These are phyloP conservation scores for Vigna unguiculata DNA, from an alignment of 306 rosid species.

Conservation along the genomic window DNA sequence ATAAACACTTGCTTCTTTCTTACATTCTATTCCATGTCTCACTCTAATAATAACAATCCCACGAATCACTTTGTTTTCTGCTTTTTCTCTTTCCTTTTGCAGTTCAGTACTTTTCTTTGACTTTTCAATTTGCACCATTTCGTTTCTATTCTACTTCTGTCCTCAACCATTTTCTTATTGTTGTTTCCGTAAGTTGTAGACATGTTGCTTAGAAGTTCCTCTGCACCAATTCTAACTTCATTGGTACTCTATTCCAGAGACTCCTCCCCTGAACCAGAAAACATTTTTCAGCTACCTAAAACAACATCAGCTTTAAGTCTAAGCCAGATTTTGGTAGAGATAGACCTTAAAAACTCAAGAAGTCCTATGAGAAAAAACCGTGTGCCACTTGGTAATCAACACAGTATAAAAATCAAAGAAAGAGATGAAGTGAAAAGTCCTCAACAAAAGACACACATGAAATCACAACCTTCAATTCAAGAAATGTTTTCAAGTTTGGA, in stretches of 20 bases:
- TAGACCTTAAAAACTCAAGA: conserved; percentile 45
- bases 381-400: conserved; percentile 34
- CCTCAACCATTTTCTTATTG: not conserved
- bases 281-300: conserved; percentile 52
- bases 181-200: conserved; percentile 2
- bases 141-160: not conserved
- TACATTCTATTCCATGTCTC: conserved; percentile 26
- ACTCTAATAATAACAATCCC: not conserved
- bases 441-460: conserved; percentile 31
- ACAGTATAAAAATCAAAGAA: conserved; percentile 37
- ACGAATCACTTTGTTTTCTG: conserved; percentile 12
- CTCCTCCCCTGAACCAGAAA: conserved; percentile 53
- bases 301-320: conserved; percentile 53
- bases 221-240: conserved; percentile 68
- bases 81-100: not conserved
- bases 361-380: conserved; percentile 44
- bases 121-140: conserved; percentile 33
- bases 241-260: conserved; percentile 54
- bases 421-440: conserved; percentile 37
- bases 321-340: conserved; percentile 39
- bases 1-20: conserved; percentile 27
- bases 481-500: conserved; percentile 59
- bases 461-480: conserved; percentile 37
- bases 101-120: conserved; percentile 36
- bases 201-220: conserved; percentile 78